A percentile compares a stretch with the other conserved stretches of the same genome.
These are phyloP conservation scores for Nevesoporus exiguus DNA, from an alignment of 768 basidiomycete species.

Conservation along the genomic window DNA sequence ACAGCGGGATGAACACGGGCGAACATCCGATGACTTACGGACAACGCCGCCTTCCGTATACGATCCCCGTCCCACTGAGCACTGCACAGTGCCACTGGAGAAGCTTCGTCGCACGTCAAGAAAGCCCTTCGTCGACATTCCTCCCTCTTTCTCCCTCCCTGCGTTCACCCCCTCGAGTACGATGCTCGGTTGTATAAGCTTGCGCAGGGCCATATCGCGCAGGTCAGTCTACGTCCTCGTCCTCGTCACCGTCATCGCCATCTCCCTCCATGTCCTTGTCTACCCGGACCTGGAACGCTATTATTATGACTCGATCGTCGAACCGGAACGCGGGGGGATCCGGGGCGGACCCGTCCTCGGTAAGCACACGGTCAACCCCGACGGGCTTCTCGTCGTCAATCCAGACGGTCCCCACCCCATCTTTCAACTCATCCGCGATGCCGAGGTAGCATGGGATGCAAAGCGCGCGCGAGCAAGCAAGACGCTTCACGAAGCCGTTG, in stretches of 20 bases:
- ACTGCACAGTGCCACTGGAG: no score
- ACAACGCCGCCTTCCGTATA: no score
- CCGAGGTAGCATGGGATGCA: conserved; percentile 35
- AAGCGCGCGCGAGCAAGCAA: conserved; percentile 35
- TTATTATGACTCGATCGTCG: not conserved
- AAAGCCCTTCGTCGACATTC: no score
- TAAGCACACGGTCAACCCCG: conserved; percentile 19
- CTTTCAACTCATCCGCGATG: conserved; percentile 37
- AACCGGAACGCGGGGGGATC: not conserved
- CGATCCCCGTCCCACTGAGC: no score
- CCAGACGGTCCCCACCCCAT: conserved; percentile 41
- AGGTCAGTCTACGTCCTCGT: not conserved
- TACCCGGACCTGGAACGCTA: not conserved
- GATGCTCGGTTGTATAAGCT: no score
- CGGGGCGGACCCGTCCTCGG: not conserved
- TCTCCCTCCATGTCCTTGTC: not conserved
- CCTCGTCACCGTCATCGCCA: not conserved
- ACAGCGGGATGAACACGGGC: no score
- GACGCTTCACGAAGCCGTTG: conserved; percentile 35
- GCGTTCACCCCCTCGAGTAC: no score
- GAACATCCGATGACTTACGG: no score
- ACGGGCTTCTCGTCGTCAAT: conserved; percentile 36
- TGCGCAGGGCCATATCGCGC: not conserved
- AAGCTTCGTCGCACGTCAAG: no score
- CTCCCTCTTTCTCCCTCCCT: no score